These are phyloP conservation scores for Nakazawaea laoshanensis DNA, from an alignment of 805 yeast species.

Conservation along the genomic window DNA sequence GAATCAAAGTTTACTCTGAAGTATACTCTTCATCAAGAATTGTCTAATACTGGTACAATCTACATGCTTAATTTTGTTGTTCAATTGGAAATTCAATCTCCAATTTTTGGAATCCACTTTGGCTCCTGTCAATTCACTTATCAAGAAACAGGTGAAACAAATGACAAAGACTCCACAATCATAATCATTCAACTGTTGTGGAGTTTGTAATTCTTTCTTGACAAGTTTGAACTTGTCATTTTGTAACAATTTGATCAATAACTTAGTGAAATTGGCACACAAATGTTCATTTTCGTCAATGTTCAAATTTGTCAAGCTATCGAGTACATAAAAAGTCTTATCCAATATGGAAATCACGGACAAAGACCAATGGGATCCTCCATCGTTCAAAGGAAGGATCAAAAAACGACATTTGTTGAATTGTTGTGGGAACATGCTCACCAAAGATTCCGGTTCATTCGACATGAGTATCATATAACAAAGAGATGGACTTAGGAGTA, in stretches of 20 bases:
- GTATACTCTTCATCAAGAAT: constrained; percentile 1
- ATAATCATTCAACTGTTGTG: constrained; percentile 57
- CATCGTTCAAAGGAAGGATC: constrained; percentile 63
- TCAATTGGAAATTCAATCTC: constrained; percentile 6
- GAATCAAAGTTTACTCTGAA: constrained; percentile 3
- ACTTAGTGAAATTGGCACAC: constrained; percentile 2
- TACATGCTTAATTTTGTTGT: constrained; percentile 3
- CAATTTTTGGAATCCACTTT: constrained; percentile 1
- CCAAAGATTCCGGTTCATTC: constrained; percentile 2
- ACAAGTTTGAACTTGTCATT: constrained; percentile 4
- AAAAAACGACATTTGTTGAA: constrained; percentile 29
- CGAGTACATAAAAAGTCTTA: constrained; percentile 44
- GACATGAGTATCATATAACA: constrained; percentile 41
- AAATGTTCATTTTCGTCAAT: constrained; percentile 17
- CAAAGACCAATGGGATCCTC: constrained; percentile 76
- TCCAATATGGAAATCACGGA: constrained; percentile 43
- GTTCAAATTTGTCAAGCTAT: constrained; percentile 44
- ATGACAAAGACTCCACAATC: constrained; percentile 52
- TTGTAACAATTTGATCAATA: not conserved
- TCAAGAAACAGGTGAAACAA: constrained; percentile 21
- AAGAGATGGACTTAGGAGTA: constrained; percentile 51
- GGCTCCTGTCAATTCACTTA: constrained; percentile 13
- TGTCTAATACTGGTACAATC: constrained; percentile 3
- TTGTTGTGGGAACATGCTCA: constrained; percentile 19
- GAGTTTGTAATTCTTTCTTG: constrained; percentile 23